phyloP scores from a whole-genome alignment of 768 basidiomycete species.

The Termitomyces bulborhizus region DNA sequence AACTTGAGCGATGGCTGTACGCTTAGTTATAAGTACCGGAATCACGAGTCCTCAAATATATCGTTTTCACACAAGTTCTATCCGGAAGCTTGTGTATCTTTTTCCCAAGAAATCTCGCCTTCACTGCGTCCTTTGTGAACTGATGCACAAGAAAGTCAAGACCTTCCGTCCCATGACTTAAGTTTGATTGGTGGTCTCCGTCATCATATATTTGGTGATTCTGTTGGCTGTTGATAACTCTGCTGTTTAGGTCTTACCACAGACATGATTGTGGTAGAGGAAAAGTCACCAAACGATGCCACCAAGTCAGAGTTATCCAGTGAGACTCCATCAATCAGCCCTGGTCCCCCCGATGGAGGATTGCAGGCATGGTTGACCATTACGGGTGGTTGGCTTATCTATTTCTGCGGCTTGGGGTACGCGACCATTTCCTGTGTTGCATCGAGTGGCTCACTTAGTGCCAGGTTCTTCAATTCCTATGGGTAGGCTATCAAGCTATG shows the following conservation, averaged over 20 bases:
- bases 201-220: background rate
- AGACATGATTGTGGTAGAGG: background rate
- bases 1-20: background rate
- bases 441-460: background rate
- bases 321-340: background rate
- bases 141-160: background rate
- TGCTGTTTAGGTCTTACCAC: background rate
- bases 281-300: background rate
- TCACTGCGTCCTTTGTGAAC: background rate
- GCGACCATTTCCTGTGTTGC: background rate
- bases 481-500: constrained; percentile 2
- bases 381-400: constrained; percentile 12
- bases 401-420: constrained; percentile 14
- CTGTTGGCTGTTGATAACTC: background rate
- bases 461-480: constrained; percentile 15
- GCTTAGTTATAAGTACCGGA: background rate
- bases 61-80: background rate
- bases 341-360: constrained; percentile 7
- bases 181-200: background rate
- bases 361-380: constrained; percentile 12
- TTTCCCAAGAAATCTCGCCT: background rate
- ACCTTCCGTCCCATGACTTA: background rate
- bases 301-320: background rate
- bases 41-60: background rate
- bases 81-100: background rate